These are phyloP conservation scores for Camelina sativa DNA, from an alignment of 345 rosid species.

Conservation along the genomic window DNA sequence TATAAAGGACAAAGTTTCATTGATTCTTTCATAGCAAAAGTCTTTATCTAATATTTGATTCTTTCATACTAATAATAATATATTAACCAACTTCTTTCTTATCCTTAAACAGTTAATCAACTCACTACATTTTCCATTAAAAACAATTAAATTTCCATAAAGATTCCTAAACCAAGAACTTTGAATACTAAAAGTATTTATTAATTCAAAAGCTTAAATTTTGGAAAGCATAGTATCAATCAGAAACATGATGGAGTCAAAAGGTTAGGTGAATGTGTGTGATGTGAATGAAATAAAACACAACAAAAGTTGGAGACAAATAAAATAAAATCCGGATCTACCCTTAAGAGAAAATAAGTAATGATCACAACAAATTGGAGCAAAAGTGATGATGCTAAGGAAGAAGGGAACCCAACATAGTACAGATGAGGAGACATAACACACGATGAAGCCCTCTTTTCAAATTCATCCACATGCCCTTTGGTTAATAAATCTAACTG, in stretches of 20 bases:
- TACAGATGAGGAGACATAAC: slow-evolving; percentile 74
- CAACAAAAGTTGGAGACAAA: slow-evolving; percentile 1
- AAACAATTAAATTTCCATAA: not conserved
- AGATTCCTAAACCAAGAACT: slow-evolving; percentile 13
- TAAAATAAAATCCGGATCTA: not conserved
- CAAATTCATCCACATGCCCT: slow-evolving; percentile 36
- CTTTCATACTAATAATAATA: slow-evolving; percentile 15
- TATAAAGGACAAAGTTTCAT: slow-evolving; percentile 26
- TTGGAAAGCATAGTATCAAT: not conserved
- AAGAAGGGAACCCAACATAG: slow-evolving; percentile 71
- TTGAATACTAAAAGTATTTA: slow-evolving; percentile 2
- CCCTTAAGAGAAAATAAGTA: not conserved
- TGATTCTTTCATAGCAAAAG: slow-evolving; percentile 32
- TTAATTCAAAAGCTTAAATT: not conserved
- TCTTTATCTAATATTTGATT: slow-evolving; percentile 10
- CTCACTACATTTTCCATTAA: slow-evolving; percentile 3
- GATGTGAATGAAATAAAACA: slow-evolving; percentile 1
- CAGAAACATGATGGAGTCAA: slow-evolving; percentile 7
- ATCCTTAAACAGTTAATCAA: slow-evolving; percentile 21
- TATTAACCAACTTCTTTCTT: slow-evolving; percentile 9
- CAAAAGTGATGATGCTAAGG: slow-evolving; percentile 37
- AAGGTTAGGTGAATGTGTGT: slow-evolving; percentile 22
- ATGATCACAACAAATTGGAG: slow-evolving; percentile 9
- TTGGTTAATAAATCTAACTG: not conserved
- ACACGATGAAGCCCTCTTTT: slow-evolving; percentile 50